Evolutionary conservation across 305 asterid species (phyloP), one percentile per base, ranked within the genome.

Genomic region (Plantago lanceolata): DNA sequence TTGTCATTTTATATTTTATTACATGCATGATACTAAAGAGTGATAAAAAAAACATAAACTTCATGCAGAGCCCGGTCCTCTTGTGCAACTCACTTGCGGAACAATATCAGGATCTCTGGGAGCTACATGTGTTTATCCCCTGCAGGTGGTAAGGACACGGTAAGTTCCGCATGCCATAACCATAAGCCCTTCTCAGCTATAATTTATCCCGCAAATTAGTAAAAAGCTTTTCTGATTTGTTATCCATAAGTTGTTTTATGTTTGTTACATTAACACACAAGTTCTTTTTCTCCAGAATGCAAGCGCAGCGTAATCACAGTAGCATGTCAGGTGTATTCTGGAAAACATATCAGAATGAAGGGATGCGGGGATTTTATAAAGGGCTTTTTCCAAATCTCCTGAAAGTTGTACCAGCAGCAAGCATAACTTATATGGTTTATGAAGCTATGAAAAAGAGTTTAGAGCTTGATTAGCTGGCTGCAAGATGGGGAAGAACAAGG

Each of bases 141-240:
- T 94, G 65, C 97, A 94, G 85, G 99, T 90, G 63, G 76, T 94
- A 37, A 85, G 99, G 73, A 88, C 99, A 40, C 90, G 97, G 97
- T 90, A 85, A 72, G 50, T 33, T 17, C 6, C 29, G 37, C 60
- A 61, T 50, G 33, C n/a, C 48, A 9, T 50, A 6, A 37, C 11
- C 11, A n/a, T n/a, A n/a, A n/a, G n/a, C n/a, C n/a, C n/a, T 45
- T 5, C 44, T 64, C 54, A 16, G 17, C 29, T 28, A 16, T 26
- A 37, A 14, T 63, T 51, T 8, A 18, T 15, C 40, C 24, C 9
- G 4, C 20, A 26, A 26, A 54, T 24, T 9, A 3, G 29, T 53
- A 17, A 24, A 54, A 26, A n/a, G 40, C 7, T 33, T 0, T 5
- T 33, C 40, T 14, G 13, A 19, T 26, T 14, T 24, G 9, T 54